phyloP scores from a whole-genome alignment of 139 green algal species.

The Micractinium conductrix region DNA sequence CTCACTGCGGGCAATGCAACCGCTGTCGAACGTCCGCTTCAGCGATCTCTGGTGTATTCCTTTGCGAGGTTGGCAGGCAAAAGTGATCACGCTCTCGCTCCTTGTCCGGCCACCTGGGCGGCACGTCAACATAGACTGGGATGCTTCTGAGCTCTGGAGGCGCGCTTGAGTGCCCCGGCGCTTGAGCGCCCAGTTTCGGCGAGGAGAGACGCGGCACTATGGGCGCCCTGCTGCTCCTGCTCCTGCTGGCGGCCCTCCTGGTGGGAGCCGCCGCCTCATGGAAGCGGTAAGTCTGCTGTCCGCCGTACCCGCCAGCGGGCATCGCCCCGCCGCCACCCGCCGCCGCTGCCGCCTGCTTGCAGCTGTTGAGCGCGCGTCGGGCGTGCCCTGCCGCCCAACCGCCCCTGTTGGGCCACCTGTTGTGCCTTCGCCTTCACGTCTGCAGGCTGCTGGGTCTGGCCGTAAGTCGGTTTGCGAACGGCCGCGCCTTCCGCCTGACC shows the following conservation, averaged over 20 bases:
- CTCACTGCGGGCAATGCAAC: no score
- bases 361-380: no score
- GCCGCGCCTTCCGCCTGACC: conserved; percentile 11
- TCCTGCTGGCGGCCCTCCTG: not conserved
- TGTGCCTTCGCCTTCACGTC: not conserved
- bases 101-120: no score
- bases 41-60: not conserved
- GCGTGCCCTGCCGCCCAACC: no score
- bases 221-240: not conserved
- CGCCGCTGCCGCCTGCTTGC: not conserved
- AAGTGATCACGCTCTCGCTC: no score
- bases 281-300: conserved; percentile 10
- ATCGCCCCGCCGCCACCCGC: not conserved
- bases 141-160: no score
- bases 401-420: no score
- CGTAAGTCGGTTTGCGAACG: conserved; percentile 20
- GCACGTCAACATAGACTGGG: no score
- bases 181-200: not conserved
- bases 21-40: no score
- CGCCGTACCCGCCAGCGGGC: no score
- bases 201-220: no score
- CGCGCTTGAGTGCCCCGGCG: not conserved
- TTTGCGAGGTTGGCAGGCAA: not conserved
- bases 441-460: conserved; percentile 23
- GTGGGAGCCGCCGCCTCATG: not conserved